These are phyloP conservation scores for Pythium periplocum DNA, from an alignment of 352 stramenopile species.

Conservation along the genomic window DNA sequence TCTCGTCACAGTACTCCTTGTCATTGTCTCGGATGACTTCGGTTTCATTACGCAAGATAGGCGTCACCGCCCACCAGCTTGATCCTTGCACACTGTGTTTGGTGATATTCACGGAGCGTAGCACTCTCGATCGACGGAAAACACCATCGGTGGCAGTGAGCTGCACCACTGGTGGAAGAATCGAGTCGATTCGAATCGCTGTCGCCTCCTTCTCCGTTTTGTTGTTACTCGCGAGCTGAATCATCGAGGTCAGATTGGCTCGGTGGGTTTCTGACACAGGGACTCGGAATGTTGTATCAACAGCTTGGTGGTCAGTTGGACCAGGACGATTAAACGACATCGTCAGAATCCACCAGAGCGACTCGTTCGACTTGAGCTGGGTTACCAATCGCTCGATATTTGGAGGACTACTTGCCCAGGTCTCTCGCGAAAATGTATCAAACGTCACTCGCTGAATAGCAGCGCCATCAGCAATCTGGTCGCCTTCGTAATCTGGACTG, in stretches of 20 bases:
- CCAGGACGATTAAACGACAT: slow-evolving; percentile 68
- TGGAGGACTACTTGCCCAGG: slow-evolving; percentile 70
- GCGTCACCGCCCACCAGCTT: slow-evolving; percentile 68
- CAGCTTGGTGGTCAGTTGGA: slow-evolving; percentile 48
- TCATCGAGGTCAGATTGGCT: slow-evolving; percentile 65
- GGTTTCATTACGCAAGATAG: slow-evolving; percentile 19
- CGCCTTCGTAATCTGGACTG: slow-evolving; percentile 56
- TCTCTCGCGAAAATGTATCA: slow-evolving; percentile 65
- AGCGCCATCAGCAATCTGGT: slow-evolving; percentile 64
- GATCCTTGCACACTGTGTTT: slow-evolving; percentile 48
- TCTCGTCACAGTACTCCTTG: slow-evolving; percentile 37
- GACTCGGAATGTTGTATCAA: slow-evolving; percentile 45
- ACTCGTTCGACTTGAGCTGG: slow-evolving; percentile 62
- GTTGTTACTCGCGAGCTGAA: slow-evolving; percentile 33
- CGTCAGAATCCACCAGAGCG: slow-evolving; percentile 66
- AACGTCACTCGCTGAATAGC: slow-evolving; percentile 77
- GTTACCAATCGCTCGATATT: slow-evolving; percentile 62
- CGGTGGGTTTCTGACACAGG: slow-evolving; percentile 51
- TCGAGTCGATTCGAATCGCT: slow-evolving; percentile 38
- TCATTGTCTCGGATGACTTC: slow-evolving; percentile 14
- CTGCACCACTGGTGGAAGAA: slow-evolving; percentile 68
- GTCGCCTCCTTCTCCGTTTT: slow-evolving; percentile 12
- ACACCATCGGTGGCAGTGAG: slow-evolving; percentile 63
- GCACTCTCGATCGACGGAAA: slow-evolving; percentile 39
- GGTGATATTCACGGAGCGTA: slow-evolving; percentile 48